Base-by-base conservation (phyloP, 768 basidiomycete species). In the Psilocybe tampanensis region DNA sequence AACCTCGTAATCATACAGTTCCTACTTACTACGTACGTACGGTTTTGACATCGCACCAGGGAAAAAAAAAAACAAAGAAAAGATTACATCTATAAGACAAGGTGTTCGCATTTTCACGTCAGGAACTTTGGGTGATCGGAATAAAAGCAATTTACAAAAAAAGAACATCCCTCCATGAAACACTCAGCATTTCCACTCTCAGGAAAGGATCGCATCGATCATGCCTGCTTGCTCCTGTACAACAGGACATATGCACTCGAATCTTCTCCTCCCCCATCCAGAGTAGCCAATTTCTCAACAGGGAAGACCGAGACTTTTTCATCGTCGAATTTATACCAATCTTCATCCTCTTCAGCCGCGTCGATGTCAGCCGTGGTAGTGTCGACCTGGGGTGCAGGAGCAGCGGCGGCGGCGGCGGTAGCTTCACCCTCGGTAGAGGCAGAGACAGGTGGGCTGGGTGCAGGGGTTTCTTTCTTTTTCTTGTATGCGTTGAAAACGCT, bases 261-360 rank as follows among this genome's bases (percentile, higher is more conserved):
- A 71, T 95, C 93, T 75, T 95, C 91, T 4, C 86, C 95, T 59
- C 96, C 96, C 5, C 96, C 96, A 60, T 95, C 94, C 55, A 98
- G 80, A 8, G 86, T 86, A 23, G 81, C 67, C 57, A 99, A 75
- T 73, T 94, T 96, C 69, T 95, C 94, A 71, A 81, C 82, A 1
- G 86, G 86, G 71, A 98, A 95, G 52, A 88, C 62, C 17, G 92
- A 89, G 36, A 93, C 95, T 74, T 94, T 96, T 61, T 96, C 94
- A 63, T 98, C 95, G 66, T 98, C 96, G 66, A 95, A 98, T 74
- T 95, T 96, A 76, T 90, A 92, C 96, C 96, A 92, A 67, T 90
- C 89, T 59, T 90, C 88, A 47, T 92, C 86, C 44, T 86, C 85
- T 47, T 87, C 85, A 23, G 64, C 36, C 6, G 62, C 64, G 39